phyloP scores from a whole-genome alignment of 805 yeast genomes.

The Candida wancherniae region DNA sequence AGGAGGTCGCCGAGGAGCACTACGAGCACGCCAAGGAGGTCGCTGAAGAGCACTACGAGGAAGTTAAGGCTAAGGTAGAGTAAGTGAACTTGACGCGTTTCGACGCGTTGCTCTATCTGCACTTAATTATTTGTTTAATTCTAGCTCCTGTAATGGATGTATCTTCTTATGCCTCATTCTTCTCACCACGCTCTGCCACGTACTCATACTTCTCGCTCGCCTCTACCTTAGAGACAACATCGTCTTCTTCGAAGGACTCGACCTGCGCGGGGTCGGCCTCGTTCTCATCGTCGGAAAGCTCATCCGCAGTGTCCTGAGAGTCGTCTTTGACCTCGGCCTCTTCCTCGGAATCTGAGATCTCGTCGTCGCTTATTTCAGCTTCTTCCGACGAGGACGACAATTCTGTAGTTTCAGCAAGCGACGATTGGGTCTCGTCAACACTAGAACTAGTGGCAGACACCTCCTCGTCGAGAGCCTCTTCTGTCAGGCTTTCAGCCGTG shows the following conservation, averaged over 20 bases:
- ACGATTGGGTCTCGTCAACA: background rate
- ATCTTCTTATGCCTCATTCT: conserved; percentile 1
- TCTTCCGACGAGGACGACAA: too few species aligned
- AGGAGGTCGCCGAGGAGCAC: conserved; percentile 6
- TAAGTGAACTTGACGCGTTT: too few species aligned
- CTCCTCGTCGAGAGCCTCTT: conserved; percentile 2
- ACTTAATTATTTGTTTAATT: too few species aligned
- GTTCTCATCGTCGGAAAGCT: background rate
- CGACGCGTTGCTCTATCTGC: too few species aligned
- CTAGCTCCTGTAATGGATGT: too few species aligned
- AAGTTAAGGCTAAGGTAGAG: conserved; percentile 14
- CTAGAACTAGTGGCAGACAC: background rate
- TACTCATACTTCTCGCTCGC: conserved; percentile 7
- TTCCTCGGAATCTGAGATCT: too few species aligned
- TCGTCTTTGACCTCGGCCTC: too few species aligned
- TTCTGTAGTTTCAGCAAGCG: too few species aligned
- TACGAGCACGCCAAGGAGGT: conserved; percentile 8
- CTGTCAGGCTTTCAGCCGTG: conserved; percentile 1
- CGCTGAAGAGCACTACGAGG: conserved; percentile 6
- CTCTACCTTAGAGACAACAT: background rate
- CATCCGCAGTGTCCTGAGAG: too few species aligned
- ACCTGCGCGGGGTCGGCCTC: background rate
- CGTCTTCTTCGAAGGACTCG: background rate
- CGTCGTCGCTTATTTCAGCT: too few species aligned
- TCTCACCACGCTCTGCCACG: conserved; percentile 10